phyloP scores from a whole-genome alignment of 495 filamentous ascomycete species.

The Saxophila tyrrhenica region DNA sequence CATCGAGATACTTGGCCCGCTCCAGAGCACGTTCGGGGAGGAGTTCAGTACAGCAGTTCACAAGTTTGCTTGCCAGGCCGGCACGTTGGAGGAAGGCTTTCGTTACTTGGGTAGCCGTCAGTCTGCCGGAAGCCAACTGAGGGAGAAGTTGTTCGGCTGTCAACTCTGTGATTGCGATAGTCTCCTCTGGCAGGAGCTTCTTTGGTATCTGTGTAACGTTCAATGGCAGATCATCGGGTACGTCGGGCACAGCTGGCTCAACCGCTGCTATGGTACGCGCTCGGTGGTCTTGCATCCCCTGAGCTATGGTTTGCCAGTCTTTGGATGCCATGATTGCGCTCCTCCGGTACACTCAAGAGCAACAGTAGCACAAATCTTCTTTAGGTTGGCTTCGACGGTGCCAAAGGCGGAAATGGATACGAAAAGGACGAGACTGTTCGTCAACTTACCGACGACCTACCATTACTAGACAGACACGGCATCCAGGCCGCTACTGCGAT shows the following conservation, averaged over 20 bases:
- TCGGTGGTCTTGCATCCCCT: constrained; percentile 34
- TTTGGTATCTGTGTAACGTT: constrained; percentile 36
- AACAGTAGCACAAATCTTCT: too few species aligned
- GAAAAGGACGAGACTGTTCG: too few species aligned
- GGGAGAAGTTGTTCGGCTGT: constrained; percentile 33
- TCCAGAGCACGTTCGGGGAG: constrained; percentile 37
- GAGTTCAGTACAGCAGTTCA: constrained; percentile 55
- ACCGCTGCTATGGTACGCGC: constrained; percentile 34
- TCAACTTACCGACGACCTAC: too few species aligned
- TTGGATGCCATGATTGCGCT: too few species aligned
- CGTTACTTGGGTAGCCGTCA: constrained; percentile 38
- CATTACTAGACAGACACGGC: too few species aligned
- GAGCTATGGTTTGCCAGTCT: constrained; percentile 38
- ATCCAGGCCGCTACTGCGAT: too few species aligned
- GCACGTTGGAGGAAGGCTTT: constrained; percentile 50
- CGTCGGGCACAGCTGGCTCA: constrained; percentile 28
- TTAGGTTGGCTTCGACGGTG: too few species aligned
- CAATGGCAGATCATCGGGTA: constrained; percentile 27
- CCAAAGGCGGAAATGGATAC: too few species aligned
- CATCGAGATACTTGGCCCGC: constrained; percentile 28
- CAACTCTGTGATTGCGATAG: constrained; percentile 42
- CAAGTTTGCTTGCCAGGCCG: constrained; percentile 46
- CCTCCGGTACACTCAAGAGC: too few species aligned
- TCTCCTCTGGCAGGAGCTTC: constrained; percentile 35
- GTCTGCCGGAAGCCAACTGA: constrained; percentile 34